phyloP scores from a whole-genome alignment of 495 filamentous ascomycete species.

The Xylaria acuta region DNA sequence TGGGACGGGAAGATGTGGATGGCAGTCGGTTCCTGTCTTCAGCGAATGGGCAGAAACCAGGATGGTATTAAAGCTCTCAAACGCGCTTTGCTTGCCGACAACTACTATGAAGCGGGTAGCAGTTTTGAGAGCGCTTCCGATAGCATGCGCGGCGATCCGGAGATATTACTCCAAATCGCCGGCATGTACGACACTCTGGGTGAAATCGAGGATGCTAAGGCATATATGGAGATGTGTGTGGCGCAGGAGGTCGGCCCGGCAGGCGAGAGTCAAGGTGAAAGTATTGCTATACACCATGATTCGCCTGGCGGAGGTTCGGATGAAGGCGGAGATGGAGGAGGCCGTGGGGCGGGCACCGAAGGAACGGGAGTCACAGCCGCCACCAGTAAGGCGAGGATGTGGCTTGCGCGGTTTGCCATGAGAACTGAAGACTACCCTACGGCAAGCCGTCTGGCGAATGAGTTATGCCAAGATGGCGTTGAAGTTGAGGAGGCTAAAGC shows the following conservation, averaged over 20 bases:
- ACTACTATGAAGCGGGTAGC: constrained; percentile 70
- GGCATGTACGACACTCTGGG: constrained; percentile 81
- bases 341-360: constrained; percentile 46
- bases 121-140: constrained; percentile 50
- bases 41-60: constrained; percentile 78
- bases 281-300: constrained; percentile 52
- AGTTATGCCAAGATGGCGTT: constrained; percentile 93
- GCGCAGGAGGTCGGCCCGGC: constrained; percentile 78
- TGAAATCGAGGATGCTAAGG: constrained; percentile 77
- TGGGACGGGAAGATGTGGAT: constrained; percentile 99
- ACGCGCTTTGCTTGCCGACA: constrained; percentile 83
- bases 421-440: constrained; percentile 71
- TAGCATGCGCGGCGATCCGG: constrained; percentile 77
- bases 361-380: constrained; percentile 83
- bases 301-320: constrained; percentile 60
- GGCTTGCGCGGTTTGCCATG: constrained; percentile 87
- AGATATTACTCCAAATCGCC: constrained; percentile 88
- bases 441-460: constrained; percentile 81
- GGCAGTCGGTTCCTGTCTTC: constrained; percentile 88
- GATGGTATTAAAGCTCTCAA: constrained; percentile 96
- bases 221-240: constrained; percentile 93
- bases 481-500: constrained; percentile 99
- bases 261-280: constrained; percentile 54
- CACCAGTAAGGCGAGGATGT: constrained; percentile 90
- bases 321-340: constrained; percentile 55